Evolutionary conservation across 2,329 filamentous ascomycete genomes (phyloP).

Genomic region (Scleromitrula shiraiana): DNA sequence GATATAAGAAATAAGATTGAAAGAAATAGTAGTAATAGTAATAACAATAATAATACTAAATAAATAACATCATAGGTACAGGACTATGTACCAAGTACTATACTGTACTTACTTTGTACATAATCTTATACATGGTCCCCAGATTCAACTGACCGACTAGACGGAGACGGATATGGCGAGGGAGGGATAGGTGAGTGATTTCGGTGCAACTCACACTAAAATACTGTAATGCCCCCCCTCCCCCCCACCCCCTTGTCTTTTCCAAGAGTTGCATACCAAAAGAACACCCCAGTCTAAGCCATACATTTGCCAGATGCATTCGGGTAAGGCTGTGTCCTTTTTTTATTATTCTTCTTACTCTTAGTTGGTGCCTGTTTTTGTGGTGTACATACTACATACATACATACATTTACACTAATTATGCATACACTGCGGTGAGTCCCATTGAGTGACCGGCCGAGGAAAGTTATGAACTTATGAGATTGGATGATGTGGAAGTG

Average conservation of each 20-base stretch:
- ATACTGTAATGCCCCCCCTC: too few species aligned
- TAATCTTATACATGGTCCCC: conserved; percentile 7
- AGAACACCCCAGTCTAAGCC: neutral
- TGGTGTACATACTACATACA: too few species aligned
- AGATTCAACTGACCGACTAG: conserved; percentile 2
- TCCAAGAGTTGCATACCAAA: neutral
- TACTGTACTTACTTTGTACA: neutral
- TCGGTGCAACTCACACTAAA: too few species aligned
- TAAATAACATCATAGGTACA: too few species aligned
- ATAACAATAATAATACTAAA: too few species aligned
- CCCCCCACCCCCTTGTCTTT: too few species aligned
- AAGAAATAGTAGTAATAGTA: neutral
- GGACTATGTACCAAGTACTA: neutral
- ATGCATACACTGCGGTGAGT: conserved; percentile 8
- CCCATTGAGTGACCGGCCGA: too few species aligned
- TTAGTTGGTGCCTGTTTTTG: conserved; percentile 4
- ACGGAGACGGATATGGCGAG: conserved; percentile 9
- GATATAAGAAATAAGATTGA: neutral
- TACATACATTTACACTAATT: conserved; percentile 1
- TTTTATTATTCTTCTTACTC: too few species aligned
- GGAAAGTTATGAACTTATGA: too few species aligned
- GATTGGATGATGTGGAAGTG: too few species aligned
- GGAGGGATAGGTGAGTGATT: too few species aligned
- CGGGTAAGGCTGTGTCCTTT: conserved; percentile 12
- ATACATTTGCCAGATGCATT: conserved; percentile 10